Base-by-base conservation (phyloP, 176 grass and related monocot genomes). In the Oryza nivara region DNA sequence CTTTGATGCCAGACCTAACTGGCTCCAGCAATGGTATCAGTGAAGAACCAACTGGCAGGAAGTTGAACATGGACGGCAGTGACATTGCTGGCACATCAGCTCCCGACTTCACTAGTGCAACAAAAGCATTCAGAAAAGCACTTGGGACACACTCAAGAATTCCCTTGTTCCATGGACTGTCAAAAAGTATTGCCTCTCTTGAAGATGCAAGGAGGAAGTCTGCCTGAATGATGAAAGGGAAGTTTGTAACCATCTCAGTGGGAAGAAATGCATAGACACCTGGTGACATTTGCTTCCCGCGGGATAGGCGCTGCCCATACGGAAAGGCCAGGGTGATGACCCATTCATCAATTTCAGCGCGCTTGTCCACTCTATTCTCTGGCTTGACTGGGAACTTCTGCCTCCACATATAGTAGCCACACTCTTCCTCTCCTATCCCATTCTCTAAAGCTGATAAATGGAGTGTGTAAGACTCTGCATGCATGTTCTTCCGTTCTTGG, bases 371-470 rank as follows among this genome's bases (percentile, higher is more conserved):
- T 81, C 68, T 82, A 3, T 84, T 88, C 82, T 92, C 94, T 26
- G 65, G 51, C 35, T 87, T 90, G 2, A 97, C 85, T 6, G 83
- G 87, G 68, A 97, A 97, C 68, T 86, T 97, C 70, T 97, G 94
- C 88, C 87, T 94, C 94, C 92, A 94, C 87, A 94, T 92, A 70
- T 92, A 90, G 41, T 97, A 97, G 26, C 67, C 75, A 13, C 94
- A 97, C 23, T 97, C 85, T 72, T 81, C 87, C 28, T 84, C 88
- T 11, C 1, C 73, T 19, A 79, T 63, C 1, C 51, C 82, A 28
- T 30, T 71, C 60, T 90, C 85, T 76, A 86, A 65, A 79, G 92
- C 87, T 41, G 82, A 84, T 65, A 97, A 82, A 75, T 85, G 49
- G 2, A 97, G 68, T 28, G 68, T 88, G 38, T 89, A 94, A 40